Percentiles rank a stretch among this genome's conserved stretches.
phyloP scores from a whole-genome alignment of 1,284 basidiomycete genomes.

The Lentinus polychrous region DNA sequence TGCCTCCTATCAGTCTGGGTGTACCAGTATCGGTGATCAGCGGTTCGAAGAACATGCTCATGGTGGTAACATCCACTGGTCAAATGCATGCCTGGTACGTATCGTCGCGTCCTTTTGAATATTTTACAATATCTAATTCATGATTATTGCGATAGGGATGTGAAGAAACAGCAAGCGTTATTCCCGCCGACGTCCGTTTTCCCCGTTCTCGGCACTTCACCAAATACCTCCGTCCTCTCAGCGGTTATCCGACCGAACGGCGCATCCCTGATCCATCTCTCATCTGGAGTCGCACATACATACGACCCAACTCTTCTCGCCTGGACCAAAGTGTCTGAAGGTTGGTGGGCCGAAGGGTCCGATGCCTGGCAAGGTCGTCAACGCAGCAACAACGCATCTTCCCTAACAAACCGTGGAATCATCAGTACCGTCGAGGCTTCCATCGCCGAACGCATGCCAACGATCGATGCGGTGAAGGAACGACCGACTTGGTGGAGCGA shows the following conservation, averaged over 20 bases:
- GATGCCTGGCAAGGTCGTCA: conserved; percentile 74
- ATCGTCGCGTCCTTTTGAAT: not conserved
- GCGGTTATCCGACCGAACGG: conserved; percentile 73
- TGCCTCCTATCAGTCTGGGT: conserved; percentile 73
- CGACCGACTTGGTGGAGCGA: conserved; percentile 71
- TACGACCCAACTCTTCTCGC: conserved; percentile 62
- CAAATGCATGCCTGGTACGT: conserved; percentile 70
- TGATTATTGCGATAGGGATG: conserved; percentile 46
- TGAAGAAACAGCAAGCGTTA: conserved; percentile 54
- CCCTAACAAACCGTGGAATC: conserved; percentile 38
- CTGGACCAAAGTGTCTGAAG: conserved; percentile 72
- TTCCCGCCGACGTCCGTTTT: conserved; percentile 62
- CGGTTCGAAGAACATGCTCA: conserved; percentile 53
- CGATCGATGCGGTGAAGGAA: conserved; percentile 20
- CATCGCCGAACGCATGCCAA: conserved; percentile 38
- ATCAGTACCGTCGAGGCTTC: conserved; percentile 50
- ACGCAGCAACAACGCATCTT: conserved; percentile 28
- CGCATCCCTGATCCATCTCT: conserved; percentile 66
- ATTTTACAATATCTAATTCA: conserved; percentile 3
- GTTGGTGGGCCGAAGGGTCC: conserved; percentile 77
- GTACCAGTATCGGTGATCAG: conserved; percentile 65
- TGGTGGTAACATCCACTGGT: conserved; percentile 69
- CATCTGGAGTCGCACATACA: conserved; percentile 67
- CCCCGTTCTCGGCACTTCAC: conserved; percentile 48
- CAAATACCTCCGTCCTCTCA: conserved; percentile 49